Evolutionary conservation across 2,329 filamentous ascomycete species (phyloP), one percentile per base, ranked within the genome.

Genomic region (Aspergillus uvarum): DNA sequence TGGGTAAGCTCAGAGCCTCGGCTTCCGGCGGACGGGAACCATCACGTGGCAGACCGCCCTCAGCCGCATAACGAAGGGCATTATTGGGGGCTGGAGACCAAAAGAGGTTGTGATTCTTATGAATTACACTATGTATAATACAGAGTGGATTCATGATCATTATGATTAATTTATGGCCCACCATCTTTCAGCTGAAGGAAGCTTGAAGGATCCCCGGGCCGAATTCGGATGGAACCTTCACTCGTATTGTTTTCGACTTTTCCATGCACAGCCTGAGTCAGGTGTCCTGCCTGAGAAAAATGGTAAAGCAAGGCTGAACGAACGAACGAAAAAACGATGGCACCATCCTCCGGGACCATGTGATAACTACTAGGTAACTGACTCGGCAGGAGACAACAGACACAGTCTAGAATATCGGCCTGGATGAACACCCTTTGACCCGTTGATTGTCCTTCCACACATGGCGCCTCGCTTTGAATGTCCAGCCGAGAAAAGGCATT

Each of bases 11-110:
- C 16, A 16, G 14, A n/a, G 38, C 38, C 38, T 44, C 38, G 38
- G 32, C 51, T n/a, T 38, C 54, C 58, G 51, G 54, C 53, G 31
- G 49, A 19, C 31, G 24, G n/a, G 16, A 32, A n/a, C 8, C 3
- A 47, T 53, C 58, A 59, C 58, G 58, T 59, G 58, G 54, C 38
- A 24, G 7, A 22, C 38, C 38, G 38, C 38, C 38, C 38, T 19
- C 38, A 44, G 38, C 38, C 38, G 38, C 38, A 44, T 44, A 44
- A 19, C 5, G 16, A 19, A 44, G 5, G 14, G 38, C 14, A 19
- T n/a, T 44, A 44, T 19, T 44, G 14, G 14, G 16, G 38, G 14
- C 14, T 44, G 22, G 22, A 22, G 22, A 3, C 22, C 22, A 22
- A 22, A 22, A 22, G 22, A 22, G 22, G 22, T 22, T 22, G 22